Percentiles rank a stretch among this genome's conserved stretches.
Conservation (phyloP, 2,329 filamentous ascomycete species). For the Colletotrichum viniferum region DNA sequence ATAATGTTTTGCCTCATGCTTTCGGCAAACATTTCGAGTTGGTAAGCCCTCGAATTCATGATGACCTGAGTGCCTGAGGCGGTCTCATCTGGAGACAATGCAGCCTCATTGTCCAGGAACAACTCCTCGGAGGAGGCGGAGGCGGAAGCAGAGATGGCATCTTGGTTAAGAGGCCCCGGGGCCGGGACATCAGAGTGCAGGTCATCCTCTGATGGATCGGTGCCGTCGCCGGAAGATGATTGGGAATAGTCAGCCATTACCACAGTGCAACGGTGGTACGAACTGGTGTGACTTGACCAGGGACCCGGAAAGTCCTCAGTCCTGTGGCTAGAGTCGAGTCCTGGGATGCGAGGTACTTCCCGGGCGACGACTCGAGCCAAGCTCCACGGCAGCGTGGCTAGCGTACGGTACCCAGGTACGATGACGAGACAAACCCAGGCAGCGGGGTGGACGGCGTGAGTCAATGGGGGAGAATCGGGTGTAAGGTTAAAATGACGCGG, state of each 20-base stretch:
- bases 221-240: neutral
- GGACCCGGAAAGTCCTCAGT: neutral
- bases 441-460: conserved; percentile 6
- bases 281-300: neutral
- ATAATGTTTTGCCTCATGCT: conserved; percentile 74
- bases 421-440: neutral
- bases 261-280: neutral
- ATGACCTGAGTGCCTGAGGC: conserved; percentile 20
- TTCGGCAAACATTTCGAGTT: conserved; percentile 76
- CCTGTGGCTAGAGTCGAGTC: neutral
- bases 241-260: neutral
- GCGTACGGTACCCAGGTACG: neutral
- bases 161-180: conserved; percentile 6
- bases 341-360: neutral
- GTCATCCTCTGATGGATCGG: neutral
- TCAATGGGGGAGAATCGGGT: neutral
- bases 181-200: neutral
- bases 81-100: neutral
- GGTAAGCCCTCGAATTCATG: conserved; percentile 65
- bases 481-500: conserved; percentile 12
- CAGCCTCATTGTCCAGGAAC: conserved; percentile 12
- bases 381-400: neutral
- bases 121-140: neutral
- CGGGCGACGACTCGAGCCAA: neutral
- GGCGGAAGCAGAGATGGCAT: neutral